These are phyloP conservation scores for Ustilago xerochloae DNA, from an alignment of 1,284 basidiomycete species.

Conservation along the genomic window DNA sequence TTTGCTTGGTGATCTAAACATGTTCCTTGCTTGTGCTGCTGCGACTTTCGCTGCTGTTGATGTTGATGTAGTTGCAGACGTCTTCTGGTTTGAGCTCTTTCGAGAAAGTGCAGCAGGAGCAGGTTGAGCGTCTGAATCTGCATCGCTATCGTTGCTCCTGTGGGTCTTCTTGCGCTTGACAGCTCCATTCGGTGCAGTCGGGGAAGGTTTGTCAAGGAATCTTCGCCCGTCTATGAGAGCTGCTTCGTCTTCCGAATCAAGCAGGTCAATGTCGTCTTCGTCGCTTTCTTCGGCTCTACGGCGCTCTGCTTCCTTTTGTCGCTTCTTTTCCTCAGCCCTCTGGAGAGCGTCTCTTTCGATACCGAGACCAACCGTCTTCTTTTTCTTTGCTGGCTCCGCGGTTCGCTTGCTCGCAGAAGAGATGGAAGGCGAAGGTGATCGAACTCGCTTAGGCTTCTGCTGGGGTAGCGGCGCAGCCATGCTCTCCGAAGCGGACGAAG, in stretches of 20 bases:
- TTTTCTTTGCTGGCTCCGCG: neutral
- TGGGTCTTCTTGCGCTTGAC: too few relatives aligned
- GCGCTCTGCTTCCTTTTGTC: neutral
- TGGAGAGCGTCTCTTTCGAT: neutral
- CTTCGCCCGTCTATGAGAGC: neutral
- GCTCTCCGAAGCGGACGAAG: constrained; percentile 13
- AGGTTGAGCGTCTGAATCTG: neutral
- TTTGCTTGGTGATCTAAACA: neutral
- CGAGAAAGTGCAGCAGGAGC: neutral
- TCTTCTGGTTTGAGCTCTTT: neutral
- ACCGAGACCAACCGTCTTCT: neutral
- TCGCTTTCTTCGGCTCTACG: neutral
- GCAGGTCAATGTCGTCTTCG: neutral
- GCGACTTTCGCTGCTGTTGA: neutral
- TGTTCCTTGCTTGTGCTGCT: too few relatives aligned
- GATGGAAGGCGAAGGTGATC: neutral
- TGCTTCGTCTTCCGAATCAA: neutral
- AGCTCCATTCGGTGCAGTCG: too few relatives aligned
- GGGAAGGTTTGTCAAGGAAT: too few relatives aligned
- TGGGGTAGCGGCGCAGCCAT: neutral
- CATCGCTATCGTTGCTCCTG: too few relatives aligned
- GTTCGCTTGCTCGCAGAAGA: neutral
- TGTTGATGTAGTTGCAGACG: neutral
- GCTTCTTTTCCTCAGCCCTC: neutral
- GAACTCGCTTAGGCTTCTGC: neutral